A percentile compares a stretch with the other conserved stretches of the same genome.
Conservation (phyloP, 345 rosid genomes). For the Punica granatum region DNA sequence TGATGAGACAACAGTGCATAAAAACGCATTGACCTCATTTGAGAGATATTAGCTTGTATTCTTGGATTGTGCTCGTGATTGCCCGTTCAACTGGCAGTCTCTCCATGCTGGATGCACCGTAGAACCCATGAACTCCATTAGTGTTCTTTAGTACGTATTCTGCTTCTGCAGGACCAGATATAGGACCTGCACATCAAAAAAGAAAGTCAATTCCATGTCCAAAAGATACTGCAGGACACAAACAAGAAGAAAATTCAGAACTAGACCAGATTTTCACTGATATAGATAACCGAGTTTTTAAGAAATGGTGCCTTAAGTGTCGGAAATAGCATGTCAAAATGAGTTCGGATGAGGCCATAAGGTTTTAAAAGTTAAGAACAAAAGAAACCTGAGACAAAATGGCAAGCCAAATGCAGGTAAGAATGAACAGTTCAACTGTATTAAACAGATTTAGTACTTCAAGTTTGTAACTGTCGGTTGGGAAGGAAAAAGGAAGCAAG, state of each 20-base stretch:
- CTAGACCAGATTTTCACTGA: not conserved
- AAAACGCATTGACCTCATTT: conserved; percentile 24
- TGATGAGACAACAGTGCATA: not conserved
- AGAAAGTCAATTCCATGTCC: not conserved
- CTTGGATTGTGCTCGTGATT: conserved; percentile 56
- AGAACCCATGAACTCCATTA: conserved; percentile 81
- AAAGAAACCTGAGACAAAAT: not conserved
- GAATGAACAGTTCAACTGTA: not conserved
- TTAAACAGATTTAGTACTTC: not conserved
- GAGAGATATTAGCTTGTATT: conserved; percentile 63
- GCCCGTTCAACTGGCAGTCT: conserved; percentile 87
- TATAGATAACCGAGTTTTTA: not conserved
- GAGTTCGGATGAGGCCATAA: not conserved
- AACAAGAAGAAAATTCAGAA: not conserved
- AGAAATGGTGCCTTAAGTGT: not conserved
- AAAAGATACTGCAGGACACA: not conserved
- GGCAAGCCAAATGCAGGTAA: not conserved
- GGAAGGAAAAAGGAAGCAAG: not conserved
- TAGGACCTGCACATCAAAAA: conserved; percentile 51
- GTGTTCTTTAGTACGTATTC: conserved; percentile 68
- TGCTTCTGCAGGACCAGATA: conserved; percentile 73
- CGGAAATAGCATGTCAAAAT: not conserved
- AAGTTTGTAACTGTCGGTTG: not conserved
- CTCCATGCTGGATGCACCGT: conserved; percentile 98
- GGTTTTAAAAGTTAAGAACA: not conserved